Evolutionary conservation across 345 rosid species (phyloP).

Genomic region (Lepidium didymum): DNA sequence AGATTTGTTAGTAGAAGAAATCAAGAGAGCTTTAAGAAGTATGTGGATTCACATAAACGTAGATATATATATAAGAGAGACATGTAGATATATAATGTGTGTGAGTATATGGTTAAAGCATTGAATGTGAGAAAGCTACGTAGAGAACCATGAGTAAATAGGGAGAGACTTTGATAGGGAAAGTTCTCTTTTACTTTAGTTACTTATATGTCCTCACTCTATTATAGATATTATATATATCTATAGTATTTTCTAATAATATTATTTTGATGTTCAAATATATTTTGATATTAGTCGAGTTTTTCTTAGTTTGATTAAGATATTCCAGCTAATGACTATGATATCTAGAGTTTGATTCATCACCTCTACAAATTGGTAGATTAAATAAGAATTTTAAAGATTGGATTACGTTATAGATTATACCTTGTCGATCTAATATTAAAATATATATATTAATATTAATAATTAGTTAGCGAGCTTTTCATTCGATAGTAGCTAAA

Average conservation of each 20-base stretch:
- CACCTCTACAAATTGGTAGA: no score
- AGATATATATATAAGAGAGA: constrained; percentile 16
- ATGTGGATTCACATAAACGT: constrained; percentile 12
- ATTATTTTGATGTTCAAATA: background rate
- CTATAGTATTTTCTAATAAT: background rate
- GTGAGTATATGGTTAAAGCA: constrained; percentile 23
- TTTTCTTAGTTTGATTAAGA: no score
- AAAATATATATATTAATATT: background rate
- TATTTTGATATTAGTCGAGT: background rate
- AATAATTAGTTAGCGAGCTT: constrained; percentile 23
- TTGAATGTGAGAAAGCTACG: constrained; percentile 27
- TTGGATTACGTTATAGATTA: no score
- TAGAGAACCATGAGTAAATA: constrained; percentile 26
- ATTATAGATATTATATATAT: no score
- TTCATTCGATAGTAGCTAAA: constrained; percentile 17
- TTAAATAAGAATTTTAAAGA: no score
- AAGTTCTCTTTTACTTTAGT: constrained; percentile 26
- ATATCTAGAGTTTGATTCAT: no score
- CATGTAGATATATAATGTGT: background rate
- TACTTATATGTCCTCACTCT: constrained; percentile 18
- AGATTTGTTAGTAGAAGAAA: background rate
- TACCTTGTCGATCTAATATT: no score
- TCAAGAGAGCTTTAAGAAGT: background rate
- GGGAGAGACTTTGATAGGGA: constrained; percentile 23
- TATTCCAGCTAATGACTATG: no score